phyloP scores from a whole-genome alignment of 257 asterid species.

The Parsonsia alboflavescens region DNA sequence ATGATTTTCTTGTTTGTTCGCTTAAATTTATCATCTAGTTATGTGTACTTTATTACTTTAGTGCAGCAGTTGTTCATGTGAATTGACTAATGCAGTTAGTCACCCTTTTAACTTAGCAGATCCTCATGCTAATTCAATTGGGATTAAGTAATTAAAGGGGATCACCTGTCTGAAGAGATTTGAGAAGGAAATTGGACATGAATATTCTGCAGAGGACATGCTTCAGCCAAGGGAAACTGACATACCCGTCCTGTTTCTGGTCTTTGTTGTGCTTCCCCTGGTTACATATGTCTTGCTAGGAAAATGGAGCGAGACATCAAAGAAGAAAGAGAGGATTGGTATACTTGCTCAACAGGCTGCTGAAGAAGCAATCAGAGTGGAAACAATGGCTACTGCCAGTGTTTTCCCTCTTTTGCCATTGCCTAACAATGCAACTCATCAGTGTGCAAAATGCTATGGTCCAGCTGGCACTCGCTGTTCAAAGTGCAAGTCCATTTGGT shows the following conservation, averaged over 20 bases:
- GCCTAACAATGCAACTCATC: conserved; percentile 44
- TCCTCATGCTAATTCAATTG: conserved; percentile 6
- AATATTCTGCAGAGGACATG: conserved; percentile 69
- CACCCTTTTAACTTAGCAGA: conserved; percentile 1
- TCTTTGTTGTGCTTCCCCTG: conserved; percentile 75
- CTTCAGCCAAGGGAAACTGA: conserved; percentile 79
- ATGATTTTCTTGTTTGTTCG: neutral
- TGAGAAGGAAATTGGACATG: conserved; percentile 46
- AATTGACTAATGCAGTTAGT: neutral
- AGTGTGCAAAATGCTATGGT: conserved; percentile 64
- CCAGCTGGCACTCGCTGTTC: conserved; percentile 75
- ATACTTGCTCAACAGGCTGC: conserved; percentile 46
- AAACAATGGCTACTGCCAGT: conserved; percentile 41
- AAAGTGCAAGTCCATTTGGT: conserved; percentile 74
- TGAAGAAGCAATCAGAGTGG: conserved; percentile 44
- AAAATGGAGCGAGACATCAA: conserved; percentile 63
- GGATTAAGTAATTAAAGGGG: conserved; percentile 29
- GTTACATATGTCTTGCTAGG: conserved; percentile 65
- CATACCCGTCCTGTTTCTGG: conserved; percentile 51
- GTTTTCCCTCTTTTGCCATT: conserved; percentile 37
- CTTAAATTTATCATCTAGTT: neutral
- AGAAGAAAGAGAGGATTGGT: conserved; percentile 48
- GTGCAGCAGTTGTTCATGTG: neutral
- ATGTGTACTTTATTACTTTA: neutral
- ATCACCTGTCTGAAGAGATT: conserved; percentile 24